Conservation (phyloP, 2,329 filamentous ascomycete species). For the Colletotrichum brevisporum region DNA sequence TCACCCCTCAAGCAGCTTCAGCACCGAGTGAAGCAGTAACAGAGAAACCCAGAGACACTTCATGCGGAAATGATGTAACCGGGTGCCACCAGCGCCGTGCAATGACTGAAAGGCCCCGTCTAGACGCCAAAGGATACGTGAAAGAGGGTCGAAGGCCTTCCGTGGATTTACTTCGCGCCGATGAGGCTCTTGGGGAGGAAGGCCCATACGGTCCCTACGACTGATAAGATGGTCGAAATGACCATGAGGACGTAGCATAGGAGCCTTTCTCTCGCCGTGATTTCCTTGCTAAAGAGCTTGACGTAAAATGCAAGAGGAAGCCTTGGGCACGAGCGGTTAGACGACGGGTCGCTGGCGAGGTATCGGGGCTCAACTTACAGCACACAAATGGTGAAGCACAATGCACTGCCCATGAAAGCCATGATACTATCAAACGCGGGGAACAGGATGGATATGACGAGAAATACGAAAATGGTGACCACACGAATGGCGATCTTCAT, state of each 20-base stretch:
- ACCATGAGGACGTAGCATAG: slow-evolving; percentile 79
- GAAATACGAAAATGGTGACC: slow-evolving; percentile 77
- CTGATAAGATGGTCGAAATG: slow-evolving; percentile 77
- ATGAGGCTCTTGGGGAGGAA: slow-evolving; percentile 86
- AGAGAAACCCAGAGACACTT: too few species aligned
- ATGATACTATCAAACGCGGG: slow-evolving; percentile 92
- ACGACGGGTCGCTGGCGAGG: not conserved
- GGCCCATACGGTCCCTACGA: slow-evolving; percentile 87
- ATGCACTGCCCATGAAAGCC: slow-evolving; percentile 88
- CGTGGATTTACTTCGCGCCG: slow-evolving; percentile 60
- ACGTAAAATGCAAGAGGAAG: slow-evolving; percentile 90
- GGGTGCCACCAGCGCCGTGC: too few species aligned
- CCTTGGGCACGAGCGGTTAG: slow-evolving; percentile 45
- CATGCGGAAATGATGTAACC: too few species aligned
- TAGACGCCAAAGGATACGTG: too few species aligned
- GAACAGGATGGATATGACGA: slow-evolving; percentile 77
- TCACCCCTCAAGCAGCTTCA: too few species aligned
- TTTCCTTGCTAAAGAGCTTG: slow-evolving; percentile 85
- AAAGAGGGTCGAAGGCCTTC: too few species aligned
- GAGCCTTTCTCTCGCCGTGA: slow-evolving; percentile 73
- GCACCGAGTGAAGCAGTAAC: too few species aligned
- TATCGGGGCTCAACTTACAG: slow-evolving; percentile 63
- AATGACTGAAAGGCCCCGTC: too few species aligned
- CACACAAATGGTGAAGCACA: slow-evolving; percentile 95
- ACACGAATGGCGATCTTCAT: slow-evolving; percentile 75